Evolutionary conservation across 257 asterid genomes (phyloP), one percentile per base, ranked within the genome.

Genomic region (Schizonepeta tenuifolia): DNA sequence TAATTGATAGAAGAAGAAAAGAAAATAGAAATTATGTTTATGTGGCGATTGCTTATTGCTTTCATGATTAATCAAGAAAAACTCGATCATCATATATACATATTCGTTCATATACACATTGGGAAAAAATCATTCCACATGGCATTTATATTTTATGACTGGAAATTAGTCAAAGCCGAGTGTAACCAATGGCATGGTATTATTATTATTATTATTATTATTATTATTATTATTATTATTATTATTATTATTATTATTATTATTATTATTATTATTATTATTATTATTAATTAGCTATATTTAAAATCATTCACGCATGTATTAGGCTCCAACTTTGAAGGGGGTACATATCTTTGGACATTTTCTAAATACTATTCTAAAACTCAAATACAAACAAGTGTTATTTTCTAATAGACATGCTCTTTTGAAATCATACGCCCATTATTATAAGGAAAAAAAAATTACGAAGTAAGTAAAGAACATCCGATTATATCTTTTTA

Each of bases 141-240:
- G 18, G 10, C 28, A 24, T 28, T n/a, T 9, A 3, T 4, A 11
- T 49, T 12, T 15, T 7, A 44, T 43, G 40, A 65, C 9, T 13
- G 5, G 3, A 50, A 65, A 14, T 28, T 7, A 50, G 73, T 36
- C 36, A 68, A 68, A 51, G 47, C 51, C 73, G 51, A 68, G 6
- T 17, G 14, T 53, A 24, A 35, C 57, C 50, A 41, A 35, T 68
- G 15, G 38, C 26, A 28, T 65, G n/a, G n/a, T n/a, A n/a, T n/a
- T n/a, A n/a, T n/a, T n/a, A n/a, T n/a, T n/a, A n/a, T n/a, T n/a
- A n/a, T n/a, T n/a, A n/a, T n/a, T n/a, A n/a, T n/a, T n/a, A n/a
- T n/a, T n/a, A n/a, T n/a, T n/a, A n/a, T n/a, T n/a, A n/a, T 28
- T 28, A 28, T 28, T 28, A 28, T 28, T 2, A 28, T 3, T 28